Percentiles rank a stretch among this genome's conserved stretches.
Conservation (phyloP, 805 yeast genomes). For the Sungouiella blattae region DNA sequence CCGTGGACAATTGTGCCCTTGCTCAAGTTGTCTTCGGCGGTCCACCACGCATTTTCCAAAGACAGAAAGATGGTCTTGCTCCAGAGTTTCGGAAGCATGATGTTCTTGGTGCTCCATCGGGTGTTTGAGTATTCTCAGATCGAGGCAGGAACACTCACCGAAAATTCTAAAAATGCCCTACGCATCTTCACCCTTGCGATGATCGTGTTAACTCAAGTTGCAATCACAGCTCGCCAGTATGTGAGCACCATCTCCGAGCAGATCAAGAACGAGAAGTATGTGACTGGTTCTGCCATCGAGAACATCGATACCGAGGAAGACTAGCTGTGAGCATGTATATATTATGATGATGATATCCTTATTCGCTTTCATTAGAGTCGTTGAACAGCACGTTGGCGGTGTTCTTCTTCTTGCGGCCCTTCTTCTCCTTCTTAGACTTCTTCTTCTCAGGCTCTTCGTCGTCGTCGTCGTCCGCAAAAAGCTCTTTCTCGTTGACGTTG, state of each 20-base stretch:
- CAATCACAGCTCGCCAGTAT: slow-evolving; percentile 2
- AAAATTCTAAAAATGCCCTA: neutral
- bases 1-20: slow-evolving; percentile 11
- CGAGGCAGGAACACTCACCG: neutral
- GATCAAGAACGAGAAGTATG: slow-evolving; percentile 57
- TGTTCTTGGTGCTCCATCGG: slow-evolving; percentile 2
- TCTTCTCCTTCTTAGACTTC: slow-evolving; percentile 6
- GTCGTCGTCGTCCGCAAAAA: slow-evolving; percentile 15
- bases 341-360: neutral
- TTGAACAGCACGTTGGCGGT: slow-evolving; percentile 9
- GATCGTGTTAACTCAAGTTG: slow-evolving; percentile 1
- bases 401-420: slow-evolving; percentile 7
- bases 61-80: neutral
- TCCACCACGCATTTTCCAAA: neutral
- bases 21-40: neutral
- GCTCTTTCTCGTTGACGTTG: slow-evolving; percentile 15
- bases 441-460: slow-evolving; percentile 10
- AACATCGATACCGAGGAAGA: slow-evolving; percentile 18
- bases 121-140: neutral
- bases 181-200: slow-evolving; percentile 1
- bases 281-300: slow-evolving; percentile 54
- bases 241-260: slow-evolving; percentile 30
- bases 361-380: slow-evolving; percentile 15
- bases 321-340: neutral
- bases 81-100: neutral